Evolutionary conservation across 2,329 filamentous ascomycete species (phyloP), one percentile per base, ranked within the genome.

Genomic region (Alternaria sp.): DNA sequence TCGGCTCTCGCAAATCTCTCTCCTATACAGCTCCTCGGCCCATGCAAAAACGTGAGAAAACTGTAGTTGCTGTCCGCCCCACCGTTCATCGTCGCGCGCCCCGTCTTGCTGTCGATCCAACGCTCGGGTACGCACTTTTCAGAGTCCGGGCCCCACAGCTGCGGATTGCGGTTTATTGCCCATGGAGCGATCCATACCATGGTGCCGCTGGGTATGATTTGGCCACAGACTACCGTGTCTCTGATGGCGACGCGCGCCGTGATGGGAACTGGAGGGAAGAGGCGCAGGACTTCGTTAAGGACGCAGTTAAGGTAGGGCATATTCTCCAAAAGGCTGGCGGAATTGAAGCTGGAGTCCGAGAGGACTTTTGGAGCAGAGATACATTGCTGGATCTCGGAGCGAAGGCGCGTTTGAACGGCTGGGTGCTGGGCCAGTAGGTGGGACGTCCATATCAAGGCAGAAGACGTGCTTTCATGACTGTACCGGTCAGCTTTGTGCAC

Each of bases 401-500:
- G 89, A 4, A 96, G 86, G 3, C 85, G 85, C 21, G 79, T 79
- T 80, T 96, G 91, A 3, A 91, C 82, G 1, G 88, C 84, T 0
- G 88, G 89, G 70, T 93, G 80, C 19, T 85, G 84, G 69, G 87
- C 87, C n/a, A 96, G 86, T 46, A 90, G 82, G 74, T 93, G 92
- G 8, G 89, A 80, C 4, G 90, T 87, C 91, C 91, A 95, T n/a
- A 89, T 91, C 75, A 96, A 84, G 17, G 91, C 86, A 1, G 89
- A 86, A 1, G 92, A 88, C 0, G 91, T 94, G 1, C 92, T 95
- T 80, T 95, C 91, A 77, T 95, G 92, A 6, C 82, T 79, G 36
- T 43, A 19, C 32, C 17, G 25, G 15, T 62, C 30, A 65, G 52
- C 17, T 50, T 10, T 51, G 23, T 5, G 23, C 30, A 17, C 28